Percentiles rank a stretch among this genome's conserved stretches.
These are phyloP conservation scores for Penicillium glabrum DNA, from an alignment of 2,329 filamentous ascomycete genomes.

Conservation along the genomic window DNA sequence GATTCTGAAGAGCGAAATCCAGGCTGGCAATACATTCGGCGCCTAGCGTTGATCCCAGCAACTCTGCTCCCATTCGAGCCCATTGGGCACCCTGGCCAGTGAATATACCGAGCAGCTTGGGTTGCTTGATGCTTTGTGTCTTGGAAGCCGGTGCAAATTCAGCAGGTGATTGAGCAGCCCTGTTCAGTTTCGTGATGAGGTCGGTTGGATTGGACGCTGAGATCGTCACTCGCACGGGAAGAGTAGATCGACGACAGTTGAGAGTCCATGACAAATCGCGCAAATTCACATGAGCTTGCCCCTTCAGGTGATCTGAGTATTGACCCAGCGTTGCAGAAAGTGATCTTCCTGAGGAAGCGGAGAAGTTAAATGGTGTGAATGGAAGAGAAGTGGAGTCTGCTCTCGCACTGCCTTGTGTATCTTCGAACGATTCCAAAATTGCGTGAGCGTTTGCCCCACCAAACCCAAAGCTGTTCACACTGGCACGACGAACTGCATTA, in stretches of 20 bases:
- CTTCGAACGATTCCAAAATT: constrained; percentile 37
- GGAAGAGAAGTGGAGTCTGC: background rate
- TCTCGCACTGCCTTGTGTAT: background rate
- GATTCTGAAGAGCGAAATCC: constrained; percentile 16
- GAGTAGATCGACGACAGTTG: constrained; percentile 20
- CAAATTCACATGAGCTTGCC: background rate
- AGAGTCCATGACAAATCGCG: constrained; percentile 21
- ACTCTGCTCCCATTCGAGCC: constrained; percentile 28
- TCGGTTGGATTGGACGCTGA: constrained; percentile 10
- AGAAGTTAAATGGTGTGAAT: constrained; percentile 22
- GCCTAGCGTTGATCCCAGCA: constrained; percentile 14
- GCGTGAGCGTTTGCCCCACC: constrained; percentile 40
- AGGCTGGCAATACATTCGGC: constrained; percentile 14
- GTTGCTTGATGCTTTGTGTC: constrained; percentile 4
- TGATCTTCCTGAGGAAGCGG: constrained; percentile 20
- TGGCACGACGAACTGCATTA: constrained; percentile 33
- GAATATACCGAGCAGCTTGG: constrained; percentile 25
- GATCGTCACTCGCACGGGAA: constrained; percentile 16
- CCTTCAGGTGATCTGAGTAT: constrained; percentile 13
- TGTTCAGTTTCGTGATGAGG: constrained; percentile 10
- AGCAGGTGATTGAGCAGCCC: background rate
- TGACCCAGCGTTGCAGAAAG: constrained; percentile 9
- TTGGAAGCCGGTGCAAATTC: constrained; percentile 4
- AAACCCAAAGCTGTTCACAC: constrained; percentile 49
- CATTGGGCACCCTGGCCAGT: constrained; percentile 36